A percentile compares a stretch with the other conserved stretches of the same genome.
Conservation (phyloP, 2,329 filamentous ascomycete genomes). For the Aspergillus sp. region DNA sequence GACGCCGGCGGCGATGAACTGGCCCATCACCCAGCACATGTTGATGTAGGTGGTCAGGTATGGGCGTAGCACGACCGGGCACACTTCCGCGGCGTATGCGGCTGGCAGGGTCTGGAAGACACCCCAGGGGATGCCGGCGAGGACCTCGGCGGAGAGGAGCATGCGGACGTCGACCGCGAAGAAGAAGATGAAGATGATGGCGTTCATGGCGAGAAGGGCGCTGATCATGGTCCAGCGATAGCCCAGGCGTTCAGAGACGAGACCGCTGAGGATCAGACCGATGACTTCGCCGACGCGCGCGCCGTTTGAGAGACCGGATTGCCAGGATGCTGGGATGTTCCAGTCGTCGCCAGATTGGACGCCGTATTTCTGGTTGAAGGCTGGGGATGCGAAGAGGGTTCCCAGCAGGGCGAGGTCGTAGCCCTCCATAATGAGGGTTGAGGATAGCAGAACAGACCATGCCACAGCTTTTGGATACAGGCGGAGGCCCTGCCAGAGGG, state of each 20-base stretch:
- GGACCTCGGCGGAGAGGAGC: slow-evolving; percentile 45
- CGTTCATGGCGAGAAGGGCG: slow-evolving; percentile 42
- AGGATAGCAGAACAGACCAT: too few species aligned
- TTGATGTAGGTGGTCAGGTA: slow-evolving; percentile 44
- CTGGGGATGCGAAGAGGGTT: too few species aligned
- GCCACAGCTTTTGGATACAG: too few species aligned
- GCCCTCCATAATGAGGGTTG: too few species aligned
- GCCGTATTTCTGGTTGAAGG: too few species aligned
- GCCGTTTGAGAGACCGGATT: slow-evolving; percentile 29
- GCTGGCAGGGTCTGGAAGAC: slow-evolving; percentile 47
- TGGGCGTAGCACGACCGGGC: slow-evolving; percentile 36
- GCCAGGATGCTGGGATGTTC: slow-evolving; percentile 32
- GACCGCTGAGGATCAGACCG: slow-evolving; percentile 30
- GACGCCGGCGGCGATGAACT: slow-evolving; percentile 48
- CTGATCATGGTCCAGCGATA: slow-evolving; percentile 31
- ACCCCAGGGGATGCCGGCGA: slow-evolving; percentile 50
- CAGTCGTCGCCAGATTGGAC: slow-evolving; percentile 11
- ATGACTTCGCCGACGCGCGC: slow-evolving; percentile 24
- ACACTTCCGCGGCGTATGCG: slow-evolving; percentile 43
- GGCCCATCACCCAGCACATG: slow-evolving; percentile 44
- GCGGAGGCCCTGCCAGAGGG: too few species aligned
- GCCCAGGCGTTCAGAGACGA: slow-evolving; percentile 30
- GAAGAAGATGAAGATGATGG: slow-evolving; percentile 40
- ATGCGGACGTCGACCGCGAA: too few species aligned
- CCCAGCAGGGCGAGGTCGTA: too few species aligned